Conservation (phyloP, 1,284 basidiomycete species). For the Ganoderma resinaceum region DNA sequence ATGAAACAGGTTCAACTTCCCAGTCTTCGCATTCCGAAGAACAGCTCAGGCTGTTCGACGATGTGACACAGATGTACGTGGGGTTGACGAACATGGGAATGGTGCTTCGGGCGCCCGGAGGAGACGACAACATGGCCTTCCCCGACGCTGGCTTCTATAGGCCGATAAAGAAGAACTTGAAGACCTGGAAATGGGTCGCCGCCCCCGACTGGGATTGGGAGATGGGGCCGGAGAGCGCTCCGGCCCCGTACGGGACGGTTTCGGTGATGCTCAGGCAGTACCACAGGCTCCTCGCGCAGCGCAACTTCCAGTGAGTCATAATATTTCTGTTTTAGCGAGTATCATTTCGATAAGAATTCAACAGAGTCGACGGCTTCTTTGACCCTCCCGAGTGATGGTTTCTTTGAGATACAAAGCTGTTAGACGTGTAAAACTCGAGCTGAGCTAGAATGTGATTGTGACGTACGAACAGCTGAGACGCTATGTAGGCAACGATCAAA, state of each 20-base stretch:
- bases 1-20: neutral
- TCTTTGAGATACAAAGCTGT: no score
- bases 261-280: neutral
- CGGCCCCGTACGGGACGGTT: neutral
- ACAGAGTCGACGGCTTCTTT: neutral
- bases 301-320: neutral
- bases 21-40: neutral
- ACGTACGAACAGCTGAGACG: neutral
- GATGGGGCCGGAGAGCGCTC: no score
- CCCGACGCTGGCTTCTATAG: neutral
- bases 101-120: neutral
- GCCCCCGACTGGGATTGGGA: neutral
- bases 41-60: neutral
- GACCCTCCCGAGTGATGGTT: no score
- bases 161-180: neutral
- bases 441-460: neutral
- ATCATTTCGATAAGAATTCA: neutral
- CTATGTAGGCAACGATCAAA: neutral
- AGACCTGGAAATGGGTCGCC: neutral
- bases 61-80: neutral
- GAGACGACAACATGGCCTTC: neutral
- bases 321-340: neutral
- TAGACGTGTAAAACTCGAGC: no score
- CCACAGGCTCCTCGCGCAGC: neutral
- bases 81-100: neutral